Conservation (phyloP, 257 asterid species). For the Solanum rostratum region DNA sequence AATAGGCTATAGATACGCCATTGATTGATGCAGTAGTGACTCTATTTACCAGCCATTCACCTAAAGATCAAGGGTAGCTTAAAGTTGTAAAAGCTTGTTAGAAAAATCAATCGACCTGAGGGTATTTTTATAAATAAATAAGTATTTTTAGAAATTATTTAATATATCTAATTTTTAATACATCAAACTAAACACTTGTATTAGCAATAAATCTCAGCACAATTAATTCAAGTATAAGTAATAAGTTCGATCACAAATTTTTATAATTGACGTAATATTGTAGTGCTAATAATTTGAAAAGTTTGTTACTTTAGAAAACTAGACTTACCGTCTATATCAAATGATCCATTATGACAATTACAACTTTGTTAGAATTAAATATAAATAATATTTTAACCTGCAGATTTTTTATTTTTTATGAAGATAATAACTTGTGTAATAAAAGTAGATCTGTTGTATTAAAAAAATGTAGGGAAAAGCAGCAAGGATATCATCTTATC, state of each 20-base stretch:
- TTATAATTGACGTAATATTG: background rate
- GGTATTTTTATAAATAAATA: too few species aligned
- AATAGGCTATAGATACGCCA: background rate
- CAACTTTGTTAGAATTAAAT: background rate
- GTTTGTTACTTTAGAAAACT: background rate
- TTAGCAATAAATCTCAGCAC: too few species aligned
- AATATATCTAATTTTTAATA: too few species aligned
- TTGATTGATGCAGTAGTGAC: background rate
- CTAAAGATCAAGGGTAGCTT: background rate
- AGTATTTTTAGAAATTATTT: too few species aligned
- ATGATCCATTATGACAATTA: background rate
- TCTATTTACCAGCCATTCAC: background rate
- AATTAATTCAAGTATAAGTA: too few species aligned
- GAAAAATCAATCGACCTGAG: background rate
- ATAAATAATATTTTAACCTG: background rate
- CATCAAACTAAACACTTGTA: too few species aligned
- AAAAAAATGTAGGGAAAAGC: background rate
- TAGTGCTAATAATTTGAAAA: background rate
- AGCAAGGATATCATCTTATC: background rate
- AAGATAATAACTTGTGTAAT: background rate
- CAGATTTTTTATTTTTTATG: background rate
- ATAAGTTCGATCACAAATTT: background rate
- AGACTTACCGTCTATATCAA: background rate
- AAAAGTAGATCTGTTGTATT: background rate
- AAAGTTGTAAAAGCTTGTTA: background rate